These are phyloP conservation scores for Fagopyrum esculentum DNA, from an alignment of 148 eudicot genomes.

Conservation along the genomic window DNA sequence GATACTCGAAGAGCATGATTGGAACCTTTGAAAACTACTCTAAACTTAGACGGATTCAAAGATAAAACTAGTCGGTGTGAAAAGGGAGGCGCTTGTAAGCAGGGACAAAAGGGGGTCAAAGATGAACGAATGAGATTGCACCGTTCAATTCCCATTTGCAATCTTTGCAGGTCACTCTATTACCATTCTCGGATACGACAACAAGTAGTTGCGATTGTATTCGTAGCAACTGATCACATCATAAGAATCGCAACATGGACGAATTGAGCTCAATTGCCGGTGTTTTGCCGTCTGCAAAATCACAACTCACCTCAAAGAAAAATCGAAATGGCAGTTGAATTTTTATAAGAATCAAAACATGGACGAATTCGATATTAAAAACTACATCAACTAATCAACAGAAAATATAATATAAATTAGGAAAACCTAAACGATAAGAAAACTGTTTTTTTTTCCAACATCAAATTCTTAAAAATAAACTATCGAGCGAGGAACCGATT, in stretches of 20 bases:
- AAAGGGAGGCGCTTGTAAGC: conserved; percentile 18
- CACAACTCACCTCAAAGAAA: too few relatives aligned
- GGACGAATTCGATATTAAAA: too few relatives aligned
- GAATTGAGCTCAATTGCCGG: neutral
- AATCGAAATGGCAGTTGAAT: too few relatives aligned
- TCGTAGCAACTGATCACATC: neutral
- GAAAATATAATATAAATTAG: too few relatives aligned
- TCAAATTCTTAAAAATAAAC: too few relatives aligned
- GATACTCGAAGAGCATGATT: conserved; percentile 18
- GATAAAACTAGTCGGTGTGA: conserved; percentile 18
- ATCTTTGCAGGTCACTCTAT: neutral
- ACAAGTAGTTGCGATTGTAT: neutral
- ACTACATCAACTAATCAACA: too few relatives aligned
- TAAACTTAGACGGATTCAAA: conserved; percentile 17
- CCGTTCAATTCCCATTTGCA: conserved; percentile 22
- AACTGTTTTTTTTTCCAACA: too few relatives aligned
- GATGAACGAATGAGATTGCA: conserved; percentile 27
- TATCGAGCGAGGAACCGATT: too few relatives aligned
- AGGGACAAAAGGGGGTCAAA: conserved; percentile 22
- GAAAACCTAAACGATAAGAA: too few relatives aligned
- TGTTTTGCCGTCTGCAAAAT: too few relatives aligned
- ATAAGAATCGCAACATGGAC: neutral
- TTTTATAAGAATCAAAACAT: too few relatives aligned
- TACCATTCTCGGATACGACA: neutral
- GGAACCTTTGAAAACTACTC: conserved; percentile 13